Evolutionary conservation across 768 basidiomycete species (phyloP).

Genomic region (Pholiota conissans): DNA sequence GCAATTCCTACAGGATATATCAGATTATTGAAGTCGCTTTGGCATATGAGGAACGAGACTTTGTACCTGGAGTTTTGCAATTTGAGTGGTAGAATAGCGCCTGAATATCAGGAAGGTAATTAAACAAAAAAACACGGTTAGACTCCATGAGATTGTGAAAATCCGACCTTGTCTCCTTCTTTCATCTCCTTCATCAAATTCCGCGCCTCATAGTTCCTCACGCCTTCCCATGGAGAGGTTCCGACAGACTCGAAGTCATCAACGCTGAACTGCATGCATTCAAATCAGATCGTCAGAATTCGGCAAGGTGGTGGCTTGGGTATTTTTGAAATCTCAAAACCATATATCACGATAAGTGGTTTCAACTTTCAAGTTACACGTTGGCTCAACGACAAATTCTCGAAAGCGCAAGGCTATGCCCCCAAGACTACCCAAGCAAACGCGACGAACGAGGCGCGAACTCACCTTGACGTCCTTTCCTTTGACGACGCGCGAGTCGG

Average conservation of each 20-base stretch:
- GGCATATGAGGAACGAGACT: too few relatives aligned
- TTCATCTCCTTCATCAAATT: slow-evolving; percentile 85
- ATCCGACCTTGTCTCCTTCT: slow-evolving; percentile 65
- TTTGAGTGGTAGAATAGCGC: slow-evolving; percentile 88
- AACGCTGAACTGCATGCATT: slow-evolving; percentile 77
- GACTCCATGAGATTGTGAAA: too few relatives aligned
- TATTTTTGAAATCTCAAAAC: neutral
- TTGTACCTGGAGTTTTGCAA: slow-evolving; percentile 77
- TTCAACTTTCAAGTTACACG: neutral
- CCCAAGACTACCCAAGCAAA: neutral
- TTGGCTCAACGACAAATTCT: neutral
- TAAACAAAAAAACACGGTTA: too few relatives aligned
- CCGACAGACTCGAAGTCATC: slow-evolving; percentile 77
- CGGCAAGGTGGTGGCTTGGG: too few relatives aligned
- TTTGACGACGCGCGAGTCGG: slow-evolving; percentile 80
- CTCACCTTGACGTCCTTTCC: slow-evolving; percentile 83
- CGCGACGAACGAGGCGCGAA: neutral
- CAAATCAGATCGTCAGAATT: too few relatives aligned
- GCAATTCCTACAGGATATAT: slow-evolving; percentile 62
- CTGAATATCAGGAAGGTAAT: slow-evolving; percentile 32
- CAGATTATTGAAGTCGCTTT: too few relatives aligned
- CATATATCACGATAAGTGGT: neutral
- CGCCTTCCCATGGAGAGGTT: slow-evolving; percentile 86
- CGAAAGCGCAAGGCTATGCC: neutral
- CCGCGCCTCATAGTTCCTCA: slow-evolving; percentile 79